These are phyloP conservation scores for Lignosus rhinocerotis DNA, from an alignment of 1,284 basidiomycete genomes.

Conservation along the genomic window DNA sequence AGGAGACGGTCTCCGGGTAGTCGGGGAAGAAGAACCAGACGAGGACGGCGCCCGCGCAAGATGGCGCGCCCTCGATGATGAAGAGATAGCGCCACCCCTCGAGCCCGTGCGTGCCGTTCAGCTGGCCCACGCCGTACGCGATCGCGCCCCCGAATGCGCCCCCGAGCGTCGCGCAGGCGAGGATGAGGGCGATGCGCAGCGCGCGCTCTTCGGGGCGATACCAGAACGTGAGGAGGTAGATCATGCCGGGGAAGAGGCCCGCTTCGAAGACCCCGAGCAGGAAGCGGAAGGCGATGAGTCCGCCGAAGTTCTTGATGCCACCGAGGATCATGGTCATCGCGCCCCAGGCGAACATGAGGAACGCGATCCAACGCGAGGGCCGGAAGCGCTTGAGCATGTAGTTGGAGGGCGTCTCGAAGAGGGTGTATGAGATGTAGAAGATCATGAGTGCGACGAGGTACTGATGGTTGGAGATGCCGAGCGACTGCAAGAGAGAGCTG, in stretches of 20 bases:
- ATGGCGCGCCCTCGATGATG: conserved; percentile 49
- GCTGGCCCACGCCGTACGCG: conserved; percentile 38
- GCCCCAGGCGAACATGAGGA: conserved; percentile 44
- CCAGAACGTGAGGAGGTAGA: conserved; percentile 44
- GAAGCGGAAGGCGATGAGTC: conserved; percentile 50
- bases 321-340: conserved; percentile 40
- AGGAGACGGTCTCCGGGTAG: conserved; percentile 45
- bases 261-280: conserved; percentile 66
- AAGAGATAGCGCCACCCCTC: conserved; percentile 45
- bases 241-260: conserved; percentile 64
- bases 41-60: conserved; percentile 39
- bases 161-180: conserved; percentile 41
- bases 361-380: conserved; percentile 38
- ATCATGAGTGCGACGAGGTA: conserved; percentile 41
- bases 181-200: conserved; percentile 38
- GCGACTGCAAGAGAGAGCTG: conserved; percentile 35
- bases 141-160: conserved; percentile 48
- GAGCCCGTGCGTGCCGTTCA: conserved; percentile 34
- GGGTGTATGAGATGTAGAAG: conserved; percentile 38
- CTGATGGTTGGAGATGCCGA: conserved; percentile 34
- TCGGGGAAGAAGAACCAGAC: conserved; percentile 44
- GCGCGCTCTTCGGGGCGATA: conserved; percentile 43
- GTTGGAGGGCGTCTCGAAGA: conserved; percentile 42
- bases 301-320: conserved; percentile 35
- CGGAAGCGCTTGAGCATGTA: conserved; percentile 45